Conservation (phyloP, 768 basidiomycete species). For the Coprinopsis cinerea region DNA sequence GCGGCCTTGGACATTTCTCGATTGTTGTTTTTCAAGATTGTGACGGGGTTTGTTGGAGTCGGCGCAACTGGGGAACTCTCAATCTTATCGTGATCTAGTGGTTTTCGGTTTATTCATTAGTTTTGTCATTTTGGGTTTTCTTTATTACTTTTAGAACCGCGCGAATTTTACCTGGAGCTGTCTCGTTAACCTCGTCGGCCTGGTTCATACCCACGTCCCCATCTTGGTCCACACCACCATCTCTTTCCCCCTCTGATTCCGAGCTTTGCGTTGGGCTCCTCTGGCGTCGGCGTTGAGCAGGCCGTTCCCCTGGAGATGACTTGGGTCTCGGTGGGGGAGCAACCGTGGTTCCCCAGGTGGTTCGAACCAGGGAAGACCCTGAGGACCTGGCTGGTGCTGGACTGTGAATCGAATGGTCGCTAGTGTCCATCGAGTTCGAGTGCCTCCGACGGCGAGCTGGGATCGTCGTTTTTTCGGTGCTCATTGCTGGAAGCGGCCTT, state of each 20-base stretch:
- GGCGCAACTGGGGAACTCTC: too few species aligned
- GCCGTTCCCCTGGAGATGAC: constrained; percentile 65
- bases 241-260: constrained; percentile 27
- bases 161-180: constrained; percentile 19
- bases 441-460: constrained; percentile 56
- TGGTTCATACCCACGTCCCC: constrained; percentile 18
- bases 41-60: constrained; percentile 17
- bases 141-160: constrained; percentile 10
- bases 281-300: constrained; percentile 40
- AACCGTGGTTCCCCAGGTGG: constrained; percentile 19
- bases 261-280: constrained; percentile 34
- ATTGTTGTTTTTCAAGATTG: constrained; percentile 17
- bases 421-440: constrained; percentile 46
- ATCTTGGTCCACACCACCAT: constrained; percentile 17
- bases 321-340: constrained; percentile 65
- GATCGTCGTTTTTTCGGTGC: constrained; percentile 24
- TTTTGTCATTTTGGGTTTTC: constrained; percentile 4
- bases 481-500: neutral
- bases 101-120: too few species aligned
- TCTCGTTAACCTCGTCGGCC: constrained; percentile 10
- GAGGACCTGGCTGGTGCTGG: constrained; percentile 8
- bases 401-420: constrained; percentile 21
- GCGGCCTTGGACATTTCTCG: constrained; percentile 14
- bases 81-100: too few species aligned
- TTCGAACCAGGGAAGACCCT: constrained; percentile 16